Base-by-base conservation (phyloP, 805 yeast species). In the Kodamaea kaohsiungensis region DNA sequence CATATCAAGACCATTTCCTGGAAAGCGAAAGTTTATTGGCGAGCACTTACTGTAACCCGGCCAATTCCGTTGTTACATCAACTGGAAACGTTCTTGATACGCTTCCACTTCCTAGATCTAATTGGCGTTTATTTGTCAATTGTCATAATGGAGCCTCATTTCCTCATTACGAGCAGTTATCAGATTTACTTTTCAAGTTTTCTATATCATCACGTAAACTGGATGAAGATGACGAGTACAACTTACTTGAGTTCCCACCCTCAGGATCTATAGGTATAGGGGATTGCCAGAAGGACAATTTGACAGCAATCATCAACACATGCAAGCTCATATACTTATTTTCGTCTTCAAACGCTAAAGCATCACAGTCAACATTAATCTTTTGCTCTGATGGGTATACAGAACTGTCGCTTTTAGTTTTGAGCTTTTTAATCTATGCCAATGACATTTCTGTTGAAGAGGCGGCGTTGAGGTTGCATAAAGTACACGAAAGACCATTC, bases 321-420 rank as follows among this genome's bases (percentile, higher is more conserved):
- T 85, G 95, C 68, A 89, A 88, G 65, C 70, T 88, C 40, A 71
- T 91, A 15, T 85, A 84, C 56, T 58, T 72, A 2, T 65, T 67
- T 54, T 65, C 72, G 13, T 63, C 70, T 0, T 69, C 76, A 39
- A 72, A 68, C 35, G 71, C 77, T 48, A 65, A 71, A 8, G 61
- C 53, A 18, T 65, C 60, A 2, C 55, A 75, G 49, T 78, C 83
- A 2, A 72, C 84, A 0, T 75, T 92, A 56, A 73, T 92, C 8
- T 87, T 84, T 65, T 91, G 97, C 64, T 82, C 89, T 1, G 97
- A 93, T 70, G 98, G 98, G 0, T 93, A 92, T 68, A 90, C 97
- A 0, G 97, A 91, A 65, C 87, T 92, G 50, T 84, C 96, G 4
- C 76, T 93, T n/a, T 69, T 92, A 40, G 81, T 84, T 0, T 72